Base-by-base conservation (phyloP, 2,329 filamentous ascomycete species). In the Stachybotrys chartarum region DNA sequence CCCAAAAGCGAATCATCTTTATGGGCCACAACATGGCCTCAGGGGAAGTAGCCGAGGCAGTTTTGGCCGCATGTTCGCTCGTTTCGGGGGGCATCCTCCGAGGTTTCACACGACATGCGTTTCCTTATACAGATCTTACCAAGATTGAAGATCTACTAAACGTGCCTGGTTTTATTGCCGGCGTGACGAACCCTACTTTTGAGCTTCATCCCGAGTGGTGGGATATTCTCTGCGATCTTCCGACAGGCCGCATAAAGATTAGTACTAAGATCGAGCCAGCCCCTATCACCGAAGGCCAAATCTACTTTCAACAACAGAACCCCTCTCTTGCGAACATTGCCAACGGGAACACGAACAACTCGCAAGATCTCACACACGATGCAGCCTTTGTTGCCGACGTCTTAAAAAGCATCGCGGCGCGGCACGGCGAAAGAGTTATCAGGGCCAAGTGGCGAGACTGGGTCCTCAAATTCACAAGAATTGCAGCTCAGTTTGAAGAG, bases 141-240 rank as follows among this genome's bases (percentile, higher is more conserved):
- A 99, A 99, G 73, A 92, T 99, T 57, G 94, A 99, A 62, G 94
- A 97, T 68, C 81, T 99, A 11, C 80, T 99, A 51, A 93, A 95
- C 64, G 94, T 99, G 0, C 93, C 94, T 7, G 94, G 94, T 2
- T 99, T 99, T 72, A 96, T 99, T 64, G 94, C 94, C 3, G 94
- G 94, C 56, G 94, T 99, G 46, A 99, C 93, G 1, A 99, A 99
- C 67, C 94, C 94, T 6, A 93, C 91, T 0, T 99, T 99, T 69
- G 91, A 93, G 58, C 85, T 91, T 66, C 93, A 97, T 66, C 90
- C 89, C 0, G 92, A 97, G 68, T 99, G 94, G 94, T 99, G 94
- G 94, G 94, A 99, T 71, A 75, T 99, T 10, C 79, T 99, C 12
- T 99, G 94, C 70, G 94, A 99, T 70, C 78, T 99, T 47, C 88